A percentile compares a stretch with the other conserved stretches of the same genome.
These are phyloP conservation scores for Boletus mariae DNA, from an alignment of 1,284 basidiomycete genomes.

Conservation along the genomic window DNA sequence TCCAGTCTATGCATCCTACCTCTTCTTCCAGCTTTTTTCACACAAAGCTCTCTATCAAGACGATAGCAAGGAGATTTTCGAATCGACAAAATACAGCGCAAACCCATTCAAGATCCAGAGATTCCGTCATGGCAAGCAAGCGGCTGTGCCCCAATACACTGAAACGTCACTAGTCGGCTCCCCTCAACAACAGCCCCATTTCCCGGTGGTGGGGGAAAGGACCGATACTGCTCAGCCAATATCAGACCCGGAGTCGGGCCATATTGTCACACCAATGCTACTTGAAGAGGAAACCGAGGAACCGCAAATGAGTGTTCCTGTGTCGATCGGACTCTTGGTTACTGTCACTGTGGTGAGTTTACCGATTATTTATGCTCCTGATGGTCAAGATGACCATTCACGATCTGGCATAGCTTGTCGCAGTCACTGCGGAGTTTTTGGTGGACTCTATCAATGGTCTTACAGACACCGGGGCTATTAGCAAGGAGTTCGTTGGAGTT, in stretches of 20 bases:
- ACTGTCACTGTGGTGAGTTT: slow-evolving; percentile 60
- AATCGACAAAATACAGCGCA: slow-evolving; percentile 22
- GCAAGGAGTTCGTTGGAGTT: slow-evolving; percentile 78
- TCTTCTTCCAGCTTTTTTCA: slow-evolving; percentile 85
- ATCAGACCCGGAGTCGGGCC: slow-evolving; percentile 14
- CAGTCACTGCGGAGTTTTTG: slow-evolving; percentile 78
- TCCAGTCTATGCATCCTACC: slow-evolving; percentile 67
- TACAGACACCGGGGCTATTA: slow-evolving; percentile 50
- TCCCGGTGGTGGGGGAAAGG: background rate
- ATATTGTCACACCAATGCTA: background rate
- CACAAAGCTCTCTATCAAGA: slow-evolving; percentile 75
- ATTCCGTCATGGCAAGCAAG: slow-evolving; percentile 12
- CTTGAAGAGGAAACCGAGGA: slow-evolving; percentile 48
- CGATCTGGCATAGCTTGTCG: slow-evolving; percentile 44
- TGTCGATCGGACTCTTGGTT: slow-evolving; percentile 53
- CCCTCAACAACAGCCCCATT: slow-evolving; percentile 1
- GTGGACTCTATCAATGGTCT: slow-evolving; percentile 75
- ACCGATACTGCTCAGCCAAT: background rate
- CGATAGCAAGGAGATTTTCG: slow-evolving; percentile 31
- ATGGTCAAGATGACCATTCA: background rate
- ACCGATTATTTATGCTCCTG: background rate
- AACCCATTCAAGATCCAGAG: slow-evolving; percentile 31
- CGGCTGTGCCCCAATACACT: background rate
- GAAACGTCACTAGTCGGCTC: slow-evolving; percentile 11
- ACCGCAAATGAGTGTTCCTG: slow-evolving; percentile 53